Evolutionary conservation across 305 asterid genomes (phyloP), one percentile per base, ranked within the genome.

Genomic region (Lippia alba): DNA sequence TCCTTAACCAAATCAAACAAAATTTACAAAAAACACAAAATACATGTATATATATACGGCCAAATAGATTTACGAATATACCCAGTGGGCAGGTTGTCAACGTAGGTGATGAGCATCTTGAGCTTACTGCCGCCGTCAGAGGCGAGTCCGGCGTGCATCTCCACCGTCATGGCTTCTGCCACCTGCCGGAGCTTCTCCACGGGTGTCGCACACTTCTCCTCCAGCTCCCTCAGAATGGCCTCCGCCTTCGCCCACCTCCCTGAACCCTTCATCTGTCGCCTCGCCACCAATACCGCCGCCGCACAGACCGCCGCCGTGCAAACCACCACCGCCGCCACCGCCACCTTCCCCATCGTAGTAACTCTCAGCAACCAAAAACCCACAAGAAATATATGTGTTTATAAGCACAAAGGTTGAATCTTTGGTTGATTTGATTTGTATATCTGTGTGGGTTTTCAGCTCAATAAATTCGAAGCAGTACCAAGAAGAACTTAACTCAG

Each of bases 111-210:
- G 72, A 92, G 84, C 98, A 92, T 92, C 81, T 86, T 92, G 56
- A 92, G 96, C 84, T 92, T 92, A 16, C 92, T 86, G 40, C 96
- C 98, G 45, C 96, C 98, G 77, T 90, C 98, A 12, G 96, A 89
- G 30, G 96, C 98, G 51, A 92, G 82, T 7, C 98, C 98, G 16
- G 98, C 98, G 85, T 90, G 96, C 97, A 92, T 92, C 87, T 90
- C 98, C 62, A 92, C 91, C 53, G 91, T 96, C 98, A 92, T 84
- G 53, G 96, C 98, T 67, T 90, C 98, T 14, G 90, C 98, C 19
- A 90, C 96, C 76, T 92, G 94, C 34, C 91, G 82, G 61, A 92
- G 78, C 77, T 91, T 83, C 75, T 78, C 87, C 32, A 87, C 86
- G 4, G 94, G 85, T 7, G 96, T 89, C 33, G 82, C 88, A 72